Evolutionary conservation across 352 stramenopile genomes (phyloP).

Genomic region (Hyaloperonospora arabidopsidis): DNA sequence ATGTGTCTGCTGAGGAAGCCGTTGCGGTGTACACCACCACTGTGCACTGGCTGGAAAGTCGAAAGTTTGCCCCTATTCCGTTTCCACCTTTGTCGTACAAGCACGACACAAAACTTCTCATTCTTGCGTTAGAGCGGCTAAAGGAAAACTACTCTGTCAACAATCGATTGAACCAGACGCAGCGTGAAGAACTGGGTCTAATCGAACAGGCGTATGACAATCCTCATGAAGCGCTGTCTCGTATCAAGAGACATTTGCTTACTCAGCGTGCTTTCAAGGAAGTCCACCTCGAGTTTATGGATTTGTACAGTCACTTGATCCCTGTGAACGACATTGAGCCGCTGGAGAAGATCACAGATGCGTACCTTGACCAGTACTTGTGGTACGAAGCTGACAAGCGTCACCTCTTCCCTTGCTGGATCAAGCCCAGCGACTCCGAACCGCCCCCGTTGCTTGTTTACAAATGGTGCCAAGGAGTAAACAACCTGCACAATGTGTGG

Average conservation of each 20-base stretch:
- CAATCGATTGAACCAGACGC: slow-evolving; percentile 94
- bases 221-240: slow-evolving; percentile 94
- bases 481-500: slow-evolving; percentile 99
- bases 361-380: slow-evolving; percentile 99
- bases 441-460: slow-evolving; percentile 97
- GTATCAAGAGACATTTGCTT: slow-evolving; percentile 99
- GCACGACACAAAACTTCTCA: slow-evolving; percentile 99
- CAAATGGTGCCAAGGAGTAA: slow-evolving; percentile 99
- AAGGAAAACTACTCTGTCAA: slow-evolving; percentile 99
- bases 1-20: slow-evolving; percentile 97
- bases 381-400: slow-evolving; percentile 99
- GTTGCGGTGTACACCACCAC: slow-evolving; percentile 99
- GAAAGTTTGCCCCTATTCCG: slow-evolving; percentile 98
- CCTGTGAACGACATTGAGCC: slow-evolving; percentile 99
- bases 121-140: slow-evolving; percentile 96
- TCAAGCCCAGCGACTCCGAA: slow-evolving; percentile 99
- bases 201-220: slow-evolving; percentile 99
- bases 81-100: slow-evolving; percentile 99
- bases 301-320: slow-evolving; percentile 98
- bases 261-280: slow-evolving; percentile 99
- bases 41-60: slow-evolving; percentile 98
- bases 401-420: slow-evolving; percentile 99
- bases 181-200: slow-evolving; percentile 97
- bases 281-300: slow-evolving; percentile 99
- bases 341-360: slow-evolving; percentile 99